Conservation (phyloP, 108 stramenopile genomes). For the Skeletonema tropicum region DNA sequence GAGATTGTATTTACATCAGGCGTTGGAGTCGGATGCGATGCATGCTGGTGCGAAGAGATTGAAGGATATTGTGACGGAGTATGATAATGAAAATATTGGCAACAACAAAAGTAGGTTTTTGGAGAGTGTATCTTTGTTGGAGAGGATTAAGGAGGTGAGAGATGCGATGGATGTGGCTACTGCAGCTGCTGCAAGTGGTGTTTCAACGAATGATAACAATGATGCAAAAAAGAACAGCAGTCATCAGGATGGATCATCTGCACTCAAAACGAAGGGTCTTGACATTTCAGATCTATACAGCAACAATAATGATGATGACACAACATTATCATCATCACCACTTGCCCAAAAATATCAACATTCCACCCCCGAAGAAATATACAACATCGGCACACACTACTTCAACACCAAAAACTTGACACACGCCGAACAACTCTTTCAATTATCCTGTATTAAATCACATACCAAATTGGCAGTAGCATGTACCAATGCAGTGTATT, state of each 20-base stretch:
- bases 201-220: too few relatives aligned
- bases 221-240: slow-evolving; percentile 21
- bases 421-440: slow-evolving; percentile 73
- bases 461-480: slow-evolving; percentile 50
- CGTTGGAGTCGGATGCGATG: slow-evolving; percentile 55
- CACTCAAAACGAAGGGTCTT: neutral
- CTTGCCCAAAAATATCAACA: neutral
- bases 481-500: slow-evolving; percentile 81
- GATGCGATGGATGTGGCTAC: neutral
- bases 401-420: slow-evolving; percentile 67
- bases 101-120: neutral
- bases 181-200: too few relatives aligned
- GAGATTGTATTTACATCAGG: slow-evolving; percentile 61
- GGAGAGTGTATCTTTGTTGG: neutral
- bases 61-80: slow-evolving; percentile 21
- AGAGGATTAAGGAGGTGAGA: slow-evolving; percentile 4
- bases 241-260: too few relatives aligned
- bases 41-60: slow-evolving; percentile 51
- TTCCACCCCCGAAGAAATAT: slow-evolving; percentile 67
- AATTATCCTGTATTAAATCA: slow-evolving; percentile 72
- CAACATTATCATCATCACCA: neutral
- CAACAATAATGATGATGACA: neutral
- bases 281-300: slow-evolving; percentile 12
- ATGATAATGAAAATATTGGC: neutral
- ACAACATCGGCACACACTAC: slow-evolving; percentile 65